These are phyloP conservation scores for Mycoemilia scoparia DNA, from an alignment of 192 early-diverging fungal species.

Conservation along the genomic window DNA sequence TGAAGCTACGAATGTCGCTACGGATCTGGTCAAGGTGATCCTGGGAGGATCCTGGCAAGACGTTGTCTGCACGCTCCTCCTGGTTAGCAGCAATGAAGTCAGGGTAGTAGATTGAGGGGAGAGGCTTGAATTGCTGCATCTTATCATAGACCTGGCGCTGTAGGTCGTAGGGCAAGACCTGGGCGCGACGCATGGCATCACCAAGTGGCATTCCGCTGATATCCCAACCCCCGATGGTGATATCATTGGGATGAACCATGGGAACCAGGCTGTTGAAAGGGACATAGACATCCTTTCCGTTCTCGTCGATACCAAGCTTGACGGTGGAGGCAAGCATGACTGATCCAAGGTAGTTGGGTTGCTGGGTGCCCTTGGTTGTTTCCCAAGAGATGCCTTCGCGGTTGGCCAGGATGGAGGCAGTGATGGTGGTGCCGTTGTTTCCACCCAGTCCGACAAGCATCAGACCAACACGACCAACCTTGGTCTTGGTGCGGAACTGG, in stretches of 20 bases:
- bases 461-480: slow-evolving; percentile 52
- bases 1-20: slow-evolving; percentile 91
- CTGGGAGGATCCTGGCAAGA: slow-evolving; percentile 72
- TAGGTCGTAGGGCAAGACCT: slow-evolving; percentile 90
- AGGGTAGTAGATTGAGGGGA: slow-evolving; percentile 96
- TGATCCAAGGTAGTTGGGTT: slow-evolving; percentile 94
- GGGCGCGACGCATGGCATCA: slow-evolving; percentile 84
- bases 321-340: slow-evolving; percentile 91
- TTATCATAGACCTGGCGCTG: slow-evolving; percentile 79
- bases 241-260: slow-evolving; percentile 91
- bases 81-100: slow-evolving; percentile 99
- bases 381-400: slow-evolving; percentile 70
- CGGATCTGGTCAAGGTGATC: slow-evolving; percentile 86
- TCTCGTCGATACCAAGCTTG: slow-evolving; percentile 72
- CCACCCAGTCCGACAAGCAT: slow-evolving; percentile 99
- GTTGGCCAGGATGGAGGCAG: slow-evolving; percentile 93
- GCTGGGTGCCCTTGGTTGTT: slow-evolving; percentile 83
- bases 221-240: slow-evolving; percentile 98
- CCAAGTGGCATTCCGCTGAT: slow-evolving; percentile 74
- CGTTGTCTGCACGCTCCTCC: slow-evolving; percentile 87
- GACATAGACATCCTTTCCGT: slow-evolving; percentile 77
- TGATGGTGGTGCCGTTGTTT: slow-evolving; percentile 97
- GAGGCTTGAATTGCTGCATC: slow-evolving; percentile 62
- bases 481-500: slow-evolving; percentile 72
- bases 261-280: slow-evolving; percentile 88